These are phyloP conservation scores for Candida hungchunana DNA, from an alignment of 805 yeast genomes.

Conservation along the genomic window DNA sequence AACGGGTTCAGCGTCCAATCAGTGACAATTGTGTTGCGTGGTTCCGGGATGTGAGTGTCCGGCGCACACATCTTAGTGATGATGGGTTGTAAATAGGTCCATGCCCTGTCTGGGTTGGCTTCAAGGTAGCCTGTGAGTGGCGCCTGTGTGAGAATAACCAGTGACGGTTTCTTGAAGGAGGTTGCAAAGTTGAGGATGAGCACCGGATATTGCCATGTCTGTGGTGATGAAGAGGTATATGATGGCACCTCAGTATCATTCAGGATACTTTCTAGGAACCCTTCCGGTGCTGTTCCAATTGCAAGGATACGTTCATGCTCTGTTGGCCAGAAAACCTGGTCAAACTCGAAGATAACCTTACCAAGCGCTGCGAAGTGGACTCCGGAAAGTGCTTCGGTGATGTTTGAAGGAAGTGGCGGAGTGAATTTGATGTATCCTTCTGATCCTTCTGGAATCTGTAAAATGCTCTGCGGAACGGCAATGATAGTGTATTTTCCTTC, in stretches of 20 bases:
- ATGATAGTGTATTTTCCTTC: conserved; percentile 58
- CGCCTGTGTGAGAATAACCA: conserved; percentile 67
- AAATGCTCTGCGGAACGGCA: conserved; percentile 73
- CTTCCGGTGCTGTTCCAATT: conserved; percentile 35
- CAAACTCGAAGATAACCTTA: conserved; percentile 68
- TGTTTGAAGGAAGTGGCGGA: conserved; percentile 48
- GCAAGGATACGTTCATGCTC: conserved; percentile 48
- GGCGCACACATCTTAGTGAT: conserved; percentile 14
- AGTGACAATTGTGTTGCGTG: conserved; percentile 44
- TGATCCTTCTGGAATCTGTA: conserved; percentile 36
- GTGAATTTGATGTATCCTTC: conserved; percentile 50
- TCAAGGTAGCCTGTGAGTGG: conserved; percentile 64
- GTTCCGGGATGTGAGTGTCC: conserved; percentile 31
- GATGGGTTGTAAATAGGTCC: conserved; percentile 53
- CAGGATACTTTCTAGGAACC: conserved; percentile 14
- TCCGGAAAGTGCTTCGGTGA: conserved; percentile 40
- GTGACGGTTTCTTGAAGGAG: conserved; percentile 44
- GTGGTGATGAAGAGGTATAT: conserved; percentile 24
- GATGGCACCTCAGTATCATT: conserved; percentile 6
- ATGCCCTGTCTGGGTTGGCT: conserved; percentile 45
- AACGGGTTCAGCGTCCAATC: conserved; percentile 81
- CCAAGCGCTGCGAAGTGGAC: conserved; percentile 69
- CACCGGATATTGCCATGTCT: conserved; percentile 57
- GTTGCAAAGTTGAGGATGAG: conserved; percentile 56
- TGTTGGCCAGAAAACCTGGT: conserved; percentile 53